Percentiles rank a stretch among this genome's conserved stretches.
Evolutionary conservation across 2,329 filamentous ascomycete genomes (phyloP).

Genomic region (Scedosporium boydii): DNA sequence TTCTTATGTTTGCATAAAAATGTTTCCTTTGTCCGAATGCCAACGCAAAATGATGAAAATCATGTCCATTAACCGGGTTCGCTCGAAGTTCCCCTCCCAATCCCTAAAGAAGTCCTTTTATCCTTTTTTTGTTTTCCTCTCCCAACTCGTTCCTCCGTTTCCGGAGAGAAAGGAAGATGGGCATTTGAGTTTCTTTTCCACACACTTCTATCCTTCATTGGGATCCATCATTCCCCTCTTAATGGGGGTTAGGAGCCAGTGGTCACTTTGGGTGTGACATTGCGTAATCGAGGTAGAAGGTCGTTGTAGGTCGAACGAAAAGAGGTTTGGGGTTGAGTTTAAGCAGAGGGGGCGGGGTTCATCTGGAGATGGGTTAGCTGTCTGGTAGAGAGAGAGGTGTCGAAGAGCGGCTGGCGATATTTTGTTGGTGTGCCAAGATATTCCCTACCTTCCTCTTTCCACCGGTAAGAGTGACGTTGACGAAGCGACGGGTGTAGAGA

Average conservation of each 20-base stretch:
- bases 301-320: not conserved
- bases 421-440: too few relatives aligned
- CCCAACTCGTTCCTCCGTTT: not conserved
- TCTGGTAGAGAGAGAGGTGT: not conserved
- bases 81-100: not conserved
- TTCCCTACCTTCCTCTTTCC: slow-evolving; percentile 85
- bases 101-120: not conserved
- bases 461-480: slow-evolving; percentile 94
- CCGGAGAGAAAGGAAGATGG: not conserved
- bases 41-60: slow-evolving; percentile 1
- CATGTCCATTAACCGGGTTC: slow-evolving; percentile 1
- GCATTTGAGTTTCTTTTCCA: not conserved
- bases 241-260: not conserved
- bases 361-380: slow-evolving; percentile 20
- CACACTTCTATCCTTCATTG: not conserved
- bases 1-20: not conserved
- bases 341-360: slow-evolving; percentile 31
- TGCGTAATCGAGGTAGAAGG: not conserved
- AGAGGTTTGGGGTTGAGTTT: slow-evolving; percentile 14
- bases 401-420: not conserved
- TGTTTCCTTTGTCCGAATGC: not conserved
- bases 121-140: not conserved
- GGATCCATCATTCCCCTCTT: not conserved
- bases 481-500: slow-evolving; percentile 93
- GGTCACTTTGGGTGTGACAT: not conserved